Conservation (phyloP, 179 eudicot genomes). For the Drosera spatulata region DNA sequence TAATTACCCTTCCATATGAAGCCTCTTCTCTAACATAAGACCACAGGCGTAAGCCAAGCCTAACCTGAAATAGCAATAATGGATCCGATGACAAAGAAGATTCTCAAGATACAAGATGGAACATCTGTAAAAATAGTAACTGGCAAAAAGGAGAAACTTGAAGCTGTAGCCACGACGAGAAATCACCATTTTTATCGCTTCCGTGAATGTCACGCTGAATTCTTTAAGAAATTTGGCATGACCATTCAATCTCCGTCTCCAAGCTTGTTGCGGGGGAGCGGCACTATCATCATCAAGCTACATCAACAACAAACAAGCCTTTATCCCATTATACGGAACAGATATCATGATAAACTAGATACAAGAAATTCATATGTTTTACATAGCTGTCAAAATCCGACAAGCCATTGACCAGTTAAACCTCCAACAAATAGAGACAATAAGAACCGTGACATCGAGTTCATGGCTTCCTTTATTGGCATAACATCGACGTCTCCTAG, state of each 20-base stretch:
- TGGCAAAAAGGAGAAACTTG: background rate
- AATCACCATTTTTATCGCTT: slow-evolving; percentile 88
- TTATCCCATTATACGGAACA: background rate
- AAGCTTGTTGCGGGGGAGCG: slow-evolving; percentile 87
- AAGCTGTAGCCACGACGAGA: background rate
- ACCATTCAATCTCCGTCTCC: slow-evolving; percentile 88
- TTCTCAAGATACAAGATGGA: too few species aligned
- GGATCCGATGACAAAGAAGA: too few species aligned
- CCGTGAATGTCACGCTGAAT: slow-evolving; percentile 88
- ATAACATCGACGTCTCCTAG: too few species aligned
- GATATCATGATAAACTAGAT: background rate
- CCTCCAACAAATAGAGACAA: too few species aligned
- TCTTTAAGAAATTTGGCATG: slow-evolving; percentile 89
- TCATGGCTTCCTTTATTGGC: too few species aligned
- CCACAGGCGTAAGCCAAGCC: slow-evolving; percentile 95
- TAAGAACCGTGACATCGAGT: too few species aligned
- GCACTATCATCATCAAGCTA: slow-evolving; percentile 94
- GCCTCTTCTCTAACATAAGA: slow-evolving; percentile 96
- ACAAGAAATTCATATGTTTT: background rate
- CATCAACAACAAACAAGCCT: slow-evolving; percentile 10
- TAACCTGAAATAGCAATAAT: slow-evolving; percentile 34
- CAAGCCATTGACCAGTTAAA: too few species aligned
- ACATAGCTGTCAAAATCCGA: background rate
- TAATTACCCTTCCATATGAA: slow-evolving; percentile 87
- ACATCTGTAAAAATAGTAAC: too few species aligned